A percentile compares a stretch with the other conserved stretches of the same genome.
These are phyloP conservation scores for Spergularia bocconei DNA, from an alignment of 148 eudicot genomes.

Conservation along the genomic window DNA sequence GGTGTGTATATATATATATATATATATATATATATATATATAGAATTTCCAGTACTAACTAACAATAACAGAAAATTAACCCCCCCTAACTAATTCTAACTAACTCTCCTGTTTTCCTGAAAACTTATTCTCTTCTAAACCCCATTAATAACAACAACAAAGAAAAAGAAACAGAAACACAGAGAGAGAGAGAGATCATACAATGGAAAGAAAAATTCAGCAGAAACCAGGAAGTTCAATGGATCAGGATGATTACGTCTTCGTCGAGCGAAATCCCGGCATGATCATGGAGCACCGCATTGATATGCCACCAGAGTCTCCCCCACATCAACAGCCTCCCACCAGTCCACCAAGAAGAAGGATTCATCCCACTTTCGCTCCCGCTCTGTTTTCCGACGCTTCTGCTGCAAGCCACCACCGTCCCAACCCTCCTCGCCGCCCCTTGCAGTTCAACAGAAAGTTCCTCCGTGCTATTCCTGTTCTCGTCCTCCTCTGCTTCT, in stretches of 20 bases:
- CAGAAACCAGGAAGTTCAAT: conserved; percentile 1
- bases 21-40: too few relatives aligned
- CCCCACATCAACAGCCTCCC: neutral
- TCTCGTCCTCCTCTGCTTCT: conserved; percentile 37
- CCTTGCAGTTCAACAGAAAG: neutral
- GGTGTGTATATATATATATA: too few relatives aligned
- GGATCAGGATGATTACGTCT: neutral
- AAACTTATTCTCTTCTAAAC: too few relatives aligned
- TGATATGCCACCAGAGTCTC: conserved; percentile 1
- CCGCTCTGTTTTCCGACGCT: neutral
- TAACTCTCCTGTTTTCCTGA: too few relatives aligned
- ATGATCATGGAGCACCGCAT: neutral
- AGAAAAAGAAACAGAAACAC: too few relatives aligned
- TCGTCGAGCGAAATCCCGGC: neutral
- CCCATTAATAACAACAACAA: neutral
- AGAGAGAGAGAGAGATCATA: neutral
- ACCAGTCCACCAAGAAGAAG: conserved; percentile 4
- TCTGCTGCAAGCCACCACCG: neutral
- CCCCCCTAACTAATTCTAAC: too few relatives aligned
- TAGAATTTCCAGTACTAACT: too few relatives aligned
- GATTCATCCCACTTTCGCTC: neutral
- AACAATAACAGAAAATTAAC: too few relatives aligned
- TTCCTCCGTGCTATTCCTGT: conserved; percentile 33
- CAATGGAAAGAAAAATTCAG: neutral
- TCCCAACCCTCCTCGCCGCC: neutral